Base-by-base conservation (phyloP, 2,329 filamentous ascomycete genomes). In the Apiospora sp. region DNA sequence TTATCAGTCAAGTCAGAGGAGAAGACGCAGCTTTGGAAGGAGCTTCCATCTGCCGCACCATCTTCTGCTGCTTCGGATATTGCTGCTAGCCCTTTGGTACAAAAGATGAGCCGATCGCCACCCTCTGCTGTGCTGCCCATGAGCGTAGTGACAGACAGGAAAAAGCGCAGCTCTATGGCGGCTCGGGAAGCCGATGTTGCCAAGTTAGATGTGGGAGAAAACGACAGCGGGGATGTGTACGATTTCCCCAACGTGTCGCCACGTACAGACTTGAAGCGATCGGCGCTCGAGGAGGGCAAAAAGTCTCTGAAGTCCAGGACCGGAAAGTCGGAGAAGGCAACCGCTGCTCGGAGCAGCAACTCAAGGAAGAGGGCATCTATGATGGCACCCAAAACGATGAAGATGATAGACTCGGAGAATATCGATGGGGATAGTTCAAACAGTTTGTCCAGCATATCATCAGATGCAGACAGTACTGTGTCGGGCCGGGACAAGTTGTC, bases 191-290 rank as follows among this genome's bases (percentile, higher is more conserved):
- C 73, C 12, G 79, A 80, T 67, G 77, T 78, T 10, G 76, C 78
- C 69, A 72, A 77, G 46, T 78, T 79, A 69, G 76, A 79, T 41
- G 72, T 72, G 19, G 37, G 79, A 10, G 48, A 34, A 10, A 64
- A 64, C 13, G 58, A 41, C 12, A 24, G 34, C 34, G 34, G 34
- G 14, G 89, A 91, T 75, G 82, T 89, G 8, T 90, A 91, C 74
- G 88, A 90, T 71, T 89, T 91, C 75, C 83, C 83, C 8, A 83
- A 82, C 72, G 85, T 85, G 3, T 87, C 88, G 6, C 86, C 87
- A 0, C 74, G 72, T 69, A 69, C 81, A 48, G 75, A 75, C 30
- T 69, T 75, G 12, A 77, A 77, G 72, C 73, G 75, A 13, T 41
- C 74, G n/a, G 69, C 58, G 19, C 49, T 49, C 16, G 71, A 69